Evolutionary conservation across 768 basidiomycete genomes (phyloP).

Genomic region (Calocera cornea): DNA sequence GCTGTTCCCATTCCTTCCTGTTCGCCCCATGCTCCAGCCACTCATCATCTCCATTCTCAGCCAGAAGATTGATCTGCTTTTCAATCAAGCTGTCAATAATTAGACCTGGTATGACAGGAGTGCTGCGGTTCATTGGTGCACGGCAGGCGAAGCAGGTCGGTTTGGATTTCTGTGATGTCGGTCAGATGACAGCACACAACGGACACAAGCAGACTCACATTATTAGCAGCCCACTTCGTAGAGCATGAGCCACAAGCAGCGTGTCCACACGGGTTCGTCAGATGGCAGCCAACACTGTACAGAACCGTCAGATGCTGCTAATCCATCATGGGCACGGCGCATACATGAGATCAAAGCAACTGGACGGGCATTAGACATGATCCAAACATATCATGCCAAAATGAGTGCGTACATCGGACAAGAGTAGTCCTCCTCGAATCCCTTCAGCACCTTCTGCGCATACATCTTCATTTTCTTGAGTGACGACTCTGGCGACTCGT

Average conservation of each 20-base stretch:
- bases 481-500: not conserved
- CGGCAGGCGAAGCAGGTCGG: conserved; percentile 2
- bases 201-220: not conserved
- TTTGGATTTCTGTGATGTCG: not conserved
- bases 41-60: not conserved
- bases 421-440: conserved; percentile 17
- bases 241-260: not conserved
- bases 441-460: conserved; percentile 21
- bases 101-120: not conserved
- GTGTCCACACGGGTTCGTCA: conserved; percentile 1
- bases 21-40: not conserved
- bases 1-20: not conserved
- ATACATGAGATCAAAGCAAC: conserved; percentile 1
- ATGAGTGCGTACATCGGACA: not conserved
- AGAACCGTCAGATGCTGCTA: not conserved
- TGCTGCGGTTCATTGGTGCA: not conserved
- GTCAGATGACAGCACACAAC: not conserved
- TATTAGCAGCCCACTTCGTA: not conserved
- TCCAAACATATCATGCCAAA: not conserved
- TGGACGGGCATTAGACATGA: not conserved
- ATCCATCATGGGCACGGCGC: not conserved
- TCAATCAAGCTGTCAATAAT: not conserved
- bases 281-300: not conserved
- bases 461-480: conserved; percentile 18
- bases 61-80: not conserved